These are phyloP conservation scores for Macrolepiota albuminosa DNA, from an alignment of 768 basidiomycete genomes.

Conservation along the genomic window DNA sequence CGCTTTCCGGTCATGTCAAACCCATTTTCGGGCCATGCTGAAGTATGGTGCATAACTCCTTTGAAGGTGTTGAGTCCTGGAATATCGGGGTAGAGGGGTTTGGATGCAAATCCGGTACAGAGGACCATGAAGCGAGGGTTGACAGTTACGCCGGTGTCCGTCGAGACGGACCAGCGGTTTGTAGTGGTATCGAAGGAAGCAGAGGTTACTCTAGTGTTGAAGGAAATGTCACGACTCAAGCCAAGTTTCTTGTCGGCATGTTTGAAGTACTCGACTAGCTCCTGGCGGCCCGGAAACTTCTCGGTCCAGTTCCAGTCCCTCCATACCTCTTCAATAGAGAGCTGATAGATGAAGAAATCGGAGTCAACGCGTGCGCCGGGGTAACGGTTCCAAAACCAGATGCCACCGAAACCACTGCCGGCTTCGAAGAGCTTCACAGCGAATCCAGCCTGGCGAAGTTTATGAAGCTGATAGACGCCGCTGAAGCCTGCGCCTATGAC, in stretches of 20 bases:
- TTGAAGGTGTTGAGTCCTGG: constrained; percentile 19
- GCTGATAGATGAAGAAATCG: constrained; percentile 19
- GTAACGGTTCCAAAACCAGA: constrained; percentile 24
- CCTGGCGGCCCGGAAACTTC: constrained; percentile 14
- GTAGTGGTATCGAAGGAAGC: constrained; percentile 16
- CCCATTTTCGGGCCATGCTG: constrained; percentile 18
- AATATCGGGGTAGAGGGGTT: constrained; percentile 17
- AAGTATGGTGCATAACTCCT: constrained; percentile 19
- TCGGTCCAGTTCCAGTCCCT: constrained; percentile 21
- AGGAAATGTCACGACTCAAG: constrained; percentile 18
- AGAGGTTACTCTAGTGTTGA: constrained; percentile 19
- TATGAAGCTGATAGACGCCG: constrained; percentile 16
- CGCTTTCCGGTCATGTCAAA: constrained; percentile 20
- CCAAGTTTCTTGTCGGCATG: constrained; percentile 20
- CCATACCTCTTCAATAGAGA: constrained; percentile 22
- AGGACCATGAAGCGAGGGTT: constrained; percentile 19
- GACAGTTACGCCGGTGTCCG: constrained; percentile 14
- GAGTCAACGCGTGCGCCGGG: constrained; percentile 25
- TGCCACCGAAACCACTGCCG: constrained; percentile 18
- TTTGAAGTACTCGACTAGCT: constrained; percentile 19
- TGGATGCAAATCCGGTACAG: constrained; percentile 22
- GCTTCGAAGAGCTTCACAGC: constrained; percentile 18
- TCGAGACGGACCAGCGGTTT: constrained; percentile 18
- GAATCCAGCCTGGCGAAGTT: constrained; percentile 15
- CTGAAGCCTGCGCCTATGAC: constrained; percentile 22